phyloP scores from a whole-genome alignment of 2,329 filamentous ascomycete species.

The Thermothelomyces thermophilus region DNA sequence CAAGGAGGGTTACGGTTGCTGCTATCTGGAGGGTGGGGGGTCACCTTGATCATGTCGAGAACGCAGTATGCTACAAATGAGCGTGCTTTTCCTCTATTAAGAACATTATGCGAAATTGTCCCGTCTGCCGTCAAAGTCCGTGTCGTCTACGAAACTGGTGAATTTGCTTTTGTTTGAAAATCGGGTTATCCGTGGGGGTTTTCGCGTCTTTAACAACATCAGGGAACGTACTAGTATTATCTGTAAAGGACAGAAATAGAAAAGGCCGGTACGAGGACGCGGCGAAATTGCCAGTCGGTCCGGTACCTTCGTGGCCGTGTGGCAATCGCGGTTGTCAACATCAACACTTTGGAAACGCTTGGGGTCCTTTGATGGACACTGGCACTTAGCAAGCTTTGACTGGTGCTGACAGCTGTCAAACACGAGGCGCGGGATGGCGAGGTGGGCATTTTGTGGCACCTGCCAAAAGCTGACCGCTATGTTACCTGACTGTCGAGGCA shows the following conservation, averaged over 20 bases:
- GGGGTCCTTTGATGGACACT: background rate
- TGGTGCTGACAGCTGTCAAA: background rate
- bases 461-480: constrained; percentile 3
- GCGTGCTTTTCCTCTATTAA: background rate
- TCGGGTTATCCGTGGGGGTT: too few species aligned
- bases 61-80: too few species aligned
- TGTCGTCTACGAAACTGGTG: constrained; percentile 7
- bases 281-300: too few species aligned
- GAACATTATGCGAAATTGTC: background rate
- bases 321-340: background rate
- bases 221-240: too few species aligned
- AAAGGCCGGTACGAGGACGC: too few species aligned
- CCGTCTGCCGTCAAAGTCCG: background rate
- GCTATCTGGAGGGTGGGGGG: background rate
- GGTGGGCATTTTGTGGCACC: background rate
- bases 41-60: background rate
- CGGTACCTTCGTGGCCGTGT: too few species aligned
- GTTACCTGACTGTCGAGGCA: background rate
- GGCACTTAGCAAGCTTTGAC: background rate
- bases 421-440: background rate
- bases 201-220: too few species aligned
- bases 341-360: background rate
- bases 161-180: constrained; percentile 2
- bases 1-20: background rate
- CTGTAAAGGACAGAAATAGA: too few species aligned